Percentiles rank a stretch among this genome's conserved stretches.
Evolutionary conservation across 2,329 filamentous ascomycete species (phyloP).

Genomic region (Monosporascus sp.): DNA sequence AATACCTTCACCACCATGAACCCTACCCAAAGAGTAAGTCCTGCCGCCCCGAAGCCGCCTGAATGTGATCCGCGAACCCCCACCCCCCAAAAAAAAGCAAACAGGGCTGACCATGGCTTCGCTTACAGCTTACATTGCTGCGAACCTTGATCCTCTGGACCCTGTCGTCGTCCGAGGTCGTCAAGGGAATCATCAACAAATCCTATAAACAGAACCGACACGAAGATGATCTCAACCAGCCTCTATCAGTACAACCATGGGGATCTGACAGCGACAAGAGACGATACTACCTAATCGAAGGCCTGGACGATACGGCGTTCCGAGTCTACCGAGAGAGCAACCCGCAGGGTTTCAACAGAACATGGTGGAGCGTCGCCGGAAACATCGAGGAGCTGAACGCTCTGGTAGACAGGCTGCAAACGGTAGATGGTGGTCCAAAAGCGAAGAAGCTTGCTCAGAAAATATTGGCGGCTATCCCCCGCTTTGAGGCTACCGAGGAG

Average conservation of each 20-base stretch:
- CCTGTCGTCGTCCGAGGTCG: conserved; percentile 76
- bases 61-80: neutral
- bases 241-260: conserved; percentile 86
- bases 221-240: conserved; percentile 74
- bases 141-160: conserved; percentile 84
- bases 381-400: conserved; percentile 78
- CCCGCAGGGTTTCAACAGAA: conserved; percentile 65
- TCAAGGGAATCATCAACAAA: conserved; percentile 77
- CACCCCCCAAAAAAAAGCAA: neutral
- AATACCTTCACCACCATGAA: conserved; percentile 78
- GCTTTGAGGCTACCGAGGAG: conserved; percentile 93
- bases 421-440: conserved; percentile 72
- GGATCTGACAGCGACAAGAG: conserved; percentile 85
- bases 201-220: conserved; percentile 85
- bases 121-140: conserved; percentile 68
- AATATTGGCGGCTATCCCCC: conserved; percentile 73
- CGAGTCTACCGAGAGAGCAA: conserved; percentile 92
- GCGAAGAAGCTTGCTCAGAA: conserved; percentile 72
- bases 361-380: conserved; percentile 91
- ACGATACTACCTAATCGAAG: conserved; percentile 90
- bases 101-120: conserved; percentile 9
- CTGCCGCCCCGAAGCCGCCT: neutral
- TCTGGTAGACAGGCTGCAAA: conserved; percentile 70
- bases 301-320: conserved; percentile 89
- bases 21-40: conserved; percentile 70